These are phyloP conservation scores for Pinguiococcus pyrenoidosus DNA, from an alignment of 108 stramenopile species.

Conservation along the genomic window DNA sequence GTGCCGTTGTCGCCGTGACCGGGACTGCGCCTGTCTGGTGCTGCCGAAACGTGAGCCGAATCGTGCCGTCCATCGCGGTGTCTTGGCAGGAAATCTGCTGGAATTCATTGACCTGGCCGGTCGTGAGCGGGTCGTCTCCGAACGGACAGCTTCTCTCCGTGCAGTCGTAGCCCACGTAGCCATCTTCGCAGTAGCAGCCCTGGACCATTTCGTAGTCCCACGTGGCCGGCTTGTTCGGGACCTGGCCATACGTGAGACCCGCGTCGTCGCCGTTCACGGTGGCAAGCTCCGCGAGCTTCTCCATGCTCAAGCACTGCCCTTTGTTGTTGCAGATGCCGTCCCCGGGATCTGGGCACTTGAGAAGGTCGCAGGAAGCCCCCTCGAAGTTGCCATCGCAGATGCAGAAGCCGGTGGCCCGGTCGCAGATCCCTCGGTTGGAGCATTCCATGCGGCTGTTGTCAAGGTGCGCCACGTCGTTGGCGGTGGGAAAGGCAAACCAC, in stretches of 20 bases:
- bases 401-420: conserved; percentile 34
- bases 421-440: conserved; percentile 37
- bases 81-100: conserved; percentile 44
- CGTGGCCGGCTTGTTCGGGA: conserved; percentile 19
- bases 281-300: conserved; percentile 19
- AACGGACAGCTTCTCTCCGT: conserved; percentile 27
- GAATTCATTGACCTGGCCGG: conserved; percentile 39
- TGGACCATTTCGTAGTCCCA: conserved; percentile 48
- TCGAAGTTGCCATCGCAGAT: conserved; percentile 38
- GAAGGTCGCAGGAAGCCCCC: conserved; percentile 41
- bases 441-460: conserved; percentile 31
- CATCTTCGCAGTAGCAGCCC: conserved; percentile 46
- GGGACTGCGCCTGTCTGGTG: conserved; percentile 11
- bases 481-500: conserved; percentile 36
- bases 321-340: conserved; percentile 27
- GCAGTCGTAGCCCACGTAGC: conserved; percentile 43
- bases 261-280: conserved; percentile 14
- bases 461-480: conserved; percentile 31
- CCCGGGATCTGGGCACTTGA: conserved; percentile 8
- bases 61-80: conserved; percentile 45
- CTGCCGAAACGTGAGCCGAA: conserved; percentile 46
- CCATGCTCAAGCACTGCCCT: conserved; percentile 40
- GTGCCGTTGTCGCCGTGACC: conserved; percentile 9
- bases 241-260: conserved; percentile 20
- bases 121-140: conserved; percentile 44